Base-by-base conservation (phyloP, 768 basidiomycete genomes). In the Punctularia strigosozonata region DNA sequence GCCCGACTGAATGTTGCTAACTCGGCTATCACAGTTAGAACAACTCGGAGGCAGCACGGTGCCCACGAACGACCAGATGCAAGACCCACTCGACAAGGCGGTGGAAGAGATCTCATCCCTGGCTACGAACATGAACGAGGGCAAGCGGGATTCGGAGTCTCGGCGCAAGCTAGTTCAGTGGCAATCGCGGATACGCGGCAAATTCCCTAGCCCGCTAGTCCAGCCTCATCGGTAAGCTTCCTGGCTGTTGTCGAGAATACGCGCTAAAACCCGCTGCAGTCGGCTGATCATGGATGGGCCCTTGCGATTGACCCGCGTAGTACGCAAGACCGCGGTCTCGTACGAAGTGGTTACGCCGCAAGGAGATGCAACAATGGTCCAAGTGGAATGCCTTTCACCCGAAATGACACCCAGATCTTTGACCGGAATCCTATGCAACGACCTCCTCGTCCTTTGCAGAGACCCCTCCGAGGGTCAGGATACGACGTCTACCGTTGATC, bases 101-200 rank as follows among this genome's bases (percentile, higher is more conserved):
- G 59, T 95, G 31, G 65, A 76, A 15, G 88, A 94, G 60, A 95
- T 98, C 47, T 76, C 90, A 1, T 75, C 75, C 10, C 61, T 98
- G 36, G 91, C 95, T 3, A 87, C 77, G 36, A 85, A 86, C 51
- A 95, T 99, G 87, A 99, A 99, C 57, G 95, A 99, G 62, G 89
- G 90, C 45, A 98, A 97, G 58, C 77, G 95, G 2, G 92, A 97
- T 49, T 73, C 89, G 2, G 95, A 99, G 61, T 91, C 87, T 1
- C 71, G 95, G 17, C 73, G 80, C 33, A 86, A 89, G 53, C 75
- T 98, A 19, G 85, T 97, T 14, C 77, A 84, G 52, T 91, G 86
- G 87, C 89, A 91, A 60, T 52, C 78, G 25, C 71, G 88, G 48
- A 97, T 99, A 50, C 71, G 81, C 26, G 87, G 89, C 15, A 85